Evolutionary conservation across 148 eudicot species (phyloP), one percentile per base, ranked within the genome.

Genomic region (Vaccinium macrocarpon): DNA sequence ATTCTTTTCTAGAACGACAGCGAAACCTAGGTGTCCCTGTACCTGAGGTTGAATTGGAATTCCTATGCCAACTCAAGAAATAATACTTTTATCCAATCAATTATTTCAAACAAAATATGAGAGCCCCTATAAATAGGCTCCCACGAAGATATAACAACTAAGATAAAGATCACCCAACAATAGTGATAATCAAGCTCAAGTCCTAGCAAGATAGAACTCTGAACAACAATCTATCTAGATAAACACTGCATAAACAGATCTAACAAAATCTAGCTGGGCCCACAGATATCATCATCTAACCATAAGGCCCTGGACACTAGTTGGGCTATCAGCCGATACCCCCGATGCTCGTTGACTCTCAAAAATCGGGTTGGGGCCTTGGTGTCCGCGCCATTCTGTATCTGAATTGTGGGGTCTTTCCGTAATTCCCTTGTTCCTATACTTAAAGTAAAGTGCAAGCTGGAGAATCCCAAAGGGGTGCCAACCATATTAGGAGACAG

Each of bases 361-460:
- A 12, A 18, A 0, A 61, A 61, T 61, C 0, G 13, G 70, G 32
- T 29, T 64, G 9, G 29, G 70, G 70, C 23, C 1, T 25, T 23
- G 70, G 32, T 64, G 32, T 79, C 84, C 52, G 85, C 90, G 23
- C 49, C 86, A 84, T 72, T 91, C 92, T n/a, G 84, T 29, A 62
- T 92, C 94, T 90, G 88, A 88, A 82, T 87, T 87, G 78, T 82
- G 86, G 50, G 91, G 85, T 77, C 89, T 86, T 88, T 88, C 89
- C 57, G 18, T 76, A 15, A 79, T 72, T 81, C 38, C 83, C 66
- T 74, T 86, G 61, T 85, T 89, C 87, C 88, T 87, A 84, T 90
- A 93, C 81, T 85, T 93, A 87, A 80, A 91, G 70, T 92, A 90
- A 53, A 93, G 72, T 72, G 87, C 77, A 82, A 93, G 90, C 85